Base-by-base conservation (phyloP, 2,329 filamentous ascomycete genomes). In the Emmonsiellopsis sp. region DNA sequence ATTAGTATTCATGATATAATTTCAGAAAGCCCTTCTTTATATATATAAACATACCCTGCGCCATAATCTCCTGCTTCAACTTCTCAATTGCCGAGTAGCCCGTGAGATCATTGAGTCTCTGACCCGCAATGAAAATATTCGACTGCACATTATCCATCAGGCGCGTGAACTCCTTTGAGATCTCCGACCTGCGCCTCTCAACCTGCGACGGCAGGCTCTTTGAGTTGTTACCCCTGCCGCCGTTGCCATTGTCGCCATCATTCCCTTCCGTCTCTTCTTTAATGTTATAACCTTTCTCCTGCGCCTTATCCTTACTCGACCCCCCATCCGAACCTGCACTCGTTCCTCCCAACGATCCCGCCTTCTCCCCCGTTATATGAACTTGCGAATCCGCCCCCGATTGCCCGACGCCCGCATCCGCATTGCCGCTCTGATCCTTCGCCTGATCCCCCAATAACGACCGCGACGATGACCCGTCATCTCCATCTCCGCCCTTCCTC, bases 21-120 rank as follows among this genome's bases (percentile, higher is more conserved):
- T 34, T 16, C 30, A 34, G 34, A 30, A 53, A 1, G 11, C 34
- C 10, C 15, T 5, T 4, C 11, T 9, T 37, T 54, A 48, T 45
- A n/a, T 32, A 35, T 13, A 48, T 31, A 20, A 8, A 49, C 64
- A 20, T 73, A 81, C 79, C 80, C 72, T 84, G 86, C 20, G 73
- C 69, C 13, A 83, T 78, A 69, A 97, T 97, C 55, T 87, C 82
- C 8, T 76, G 73, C 67, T 95, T 94, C 61, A 98, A 81, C 26
- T 81, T 76, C 69, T 96, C 91, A 68, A 98, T 97, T 43, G 86
- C 84, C 1, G 87, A 87, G 75, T 97, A 98, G 59, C 93, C 93
- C 2, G 93, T 98, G 52, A 96, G 82, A 63, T 91, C 89, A 71
- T 96, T 98, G 70, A 98, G 81, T 55, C 87, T 86, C 67, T 93